Evolutionary conservation across 2,329 filamentous ascomycete species (phyloP), one percentile per base, ranked within the genome.

Genomic region (Paracoccidioides lutzii): DNA sequence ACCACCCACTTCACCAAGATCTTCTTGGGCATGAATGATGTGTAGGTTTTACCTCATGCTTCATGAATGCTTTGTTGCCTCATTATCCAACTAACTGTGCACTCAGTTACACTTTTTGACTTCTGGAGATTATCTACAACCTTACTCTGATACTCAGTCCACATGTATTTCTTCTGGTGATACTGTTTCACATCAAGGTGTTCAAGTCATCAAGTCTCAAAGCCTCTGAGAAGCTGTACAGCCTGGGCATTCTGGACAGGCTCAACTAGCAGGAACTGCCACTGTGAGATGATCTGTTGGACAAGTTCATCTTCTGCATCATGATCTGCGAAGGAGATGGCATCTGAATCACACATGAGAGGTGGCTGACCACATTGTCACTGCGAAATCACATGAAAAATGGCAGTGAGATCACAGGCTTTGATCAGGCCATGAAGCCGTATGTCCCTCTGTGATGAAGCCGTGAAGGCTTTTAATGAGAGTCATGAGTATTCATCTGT

Each of bases 321-420:
- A 43, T 52, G 10, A 59, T 76, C 59, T 40, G 61, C 52, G 43
- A 53, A 62, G 50, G 40, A 62, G 33, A 60, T 9, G 55, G 59
- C 40, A 58, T 61, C 12, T 3, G 9, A 8, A 40, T 50, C 8
- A 2, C 10, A 12, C 9, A 50, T 50, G 10, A 50, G 32, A 50
- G 3, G 3, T 4, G 4, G 3, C 2, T 40, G 15, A 50, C 1
- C 22, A 50, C 48, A 50, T 9, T 2, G 4, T 50, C 48, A 8
- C 4, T 50, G 48, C 10, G 9, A 14, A 12, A 35, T 50, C 12
- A 5, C 4, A 50, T 50, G 12, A 50, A 37, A 38, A 50, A 50
- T 28, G 1, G 14, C 5, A 8, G 32, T 10, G 32, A 50, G 48
- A 50, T 50, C 32, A 50, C 32, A 1, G 32, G 10, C 48, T 50